A percentile compares a stretch with the other conserved stretches of the same genome.
These are phyloP conservation scores for Globisporangium acanthophoron DNA, from an alignment of 352 stramenopile genomes.

Conservation along the genomic window DNA sequence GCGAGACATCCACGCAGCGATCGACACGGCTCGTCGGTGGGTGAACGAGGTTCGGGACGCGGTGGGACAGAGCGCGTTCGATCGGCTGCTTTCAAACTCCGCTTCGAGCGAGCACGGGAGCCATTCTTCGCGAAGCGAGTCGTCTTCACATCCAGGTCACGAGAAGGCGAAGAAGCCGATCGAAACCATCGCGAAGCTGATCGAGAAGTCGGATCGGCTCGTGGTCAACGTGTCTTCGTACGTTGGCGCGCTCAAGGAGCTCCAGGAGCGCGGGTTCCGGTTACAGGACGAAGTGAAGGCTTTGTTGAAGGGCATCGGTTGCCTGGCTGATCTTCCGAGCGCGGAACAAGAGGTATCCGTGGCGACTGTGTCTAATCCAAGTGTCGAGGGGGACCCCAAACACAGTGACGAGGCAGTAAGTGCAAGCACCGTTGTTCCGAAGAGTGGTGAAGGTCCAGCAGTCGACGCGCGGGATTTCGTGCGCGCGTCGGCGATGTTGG, in stretches of 20 bases:
- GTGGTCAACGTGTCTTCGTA: conserved; percentile 65
- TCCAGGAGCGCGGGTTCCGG: conserved; percentile 41
- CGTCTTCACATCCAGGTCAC: background rate
- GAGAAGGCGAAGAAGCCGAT: conserved; percentile 64
- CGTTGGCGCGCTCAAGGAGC: conserved; percentile 46
- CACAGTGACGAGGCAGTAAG: background rate
- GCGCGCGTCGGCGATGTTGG: conserved; percentile 47
- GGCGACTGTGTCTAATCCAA: conserved; percentile 6
- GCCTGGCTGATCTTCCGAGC: conserved; percentile 6
- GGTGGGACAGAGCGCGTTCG: conserved; percentile 48
- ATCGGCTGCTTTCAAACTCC: conserved; percentile 48
- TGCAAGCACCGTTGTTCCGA: background rate
- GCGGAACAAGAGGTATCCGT: background rate
- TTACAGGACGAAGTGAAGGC: conserved; percentile 41
- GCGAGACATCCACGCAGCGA: conserved; percentile 60
- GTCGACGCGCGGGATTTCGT: conserved; percentile 26
- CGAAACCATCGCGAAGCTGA: conserved; percentile 53
- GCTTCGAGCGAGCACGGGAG: conserved; percentile 8
- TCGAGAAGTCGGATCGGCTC: conserved; percentile 59
- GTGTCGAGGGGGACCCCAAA: background rate
- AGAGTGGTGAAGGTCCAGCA: background rate
- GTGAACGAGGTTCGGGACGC: conserved; percentile 71
- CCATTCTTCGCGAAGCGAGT: background rate
- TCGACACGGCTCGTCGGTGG: conserved; percentile 70
- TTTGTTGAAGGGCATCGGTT: conserved; percentile 57